Conservation (phyloP, 768 basidiomycete species). For the Suillus occidentalis region DNA sequence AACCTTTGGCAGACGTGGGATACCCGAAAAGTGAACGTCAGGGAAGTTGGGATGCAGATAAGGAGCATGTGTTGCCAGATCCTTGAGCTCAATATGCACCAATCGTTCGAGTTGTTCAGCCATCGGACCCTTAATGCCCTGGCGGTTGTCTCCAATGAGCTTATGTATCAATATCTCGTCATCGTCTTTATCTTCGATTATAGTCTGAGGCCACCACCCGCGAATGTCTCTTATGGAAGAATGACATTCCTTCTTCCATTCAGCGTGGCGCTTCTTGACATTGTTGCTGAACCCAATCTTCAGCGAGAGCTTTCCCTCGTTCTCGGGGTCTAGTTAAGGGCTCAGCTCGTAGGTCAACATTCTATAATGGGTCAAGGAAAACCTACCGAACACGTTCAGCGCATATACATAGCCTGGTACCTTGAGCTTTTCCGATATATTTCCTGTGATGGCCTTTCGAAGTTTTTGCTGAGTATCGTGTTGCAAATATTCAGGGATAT, state of each 20-base stretch:
- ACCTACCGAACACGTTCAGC: constrained; percentile 49
- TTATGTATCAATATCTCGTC: constrained; percentile 40
- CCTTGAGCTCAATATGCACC: constrained; percentile 77
- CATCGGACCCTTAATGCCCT: constrained; percentile 60
- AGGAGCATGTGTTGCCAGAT: constrained; percentile 54
- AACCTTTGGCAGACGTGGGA: constrained; percentile 15
- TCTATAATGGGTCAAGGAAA: constrained; percentile 10
- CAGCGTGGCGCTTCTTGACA: constrained; percentile 66
- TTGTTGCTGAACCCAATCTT: constrained; percentile 81
- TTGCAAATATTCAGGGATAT: constrained; percentile 67
- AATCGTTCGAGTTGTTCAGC: constrained; percentile 77
- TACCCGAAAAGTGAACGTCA: constrained; percentile 32
- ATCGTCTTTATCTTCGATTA: constrained; percentile 37
- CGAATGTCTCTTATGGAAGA: constrained; percentile 72
- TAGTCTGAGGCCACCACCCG: constrained; percentile 69
- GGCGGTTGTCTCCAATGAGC: constrained; percentile 61
- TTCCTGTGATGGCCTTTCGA: constrained; percentile 52
- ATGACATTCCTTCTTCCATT: constrained; percentile 80
- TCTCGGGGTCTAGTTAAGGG: constrained; percentile 26
- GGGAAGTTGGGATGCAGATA: constrained; percentile 60
- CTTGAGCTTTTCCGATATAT: constrained; percentile 61
- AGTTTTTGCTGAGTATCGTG: constrained; percentile 57
- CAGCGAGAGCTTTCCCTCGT: constrained; percentile 49
- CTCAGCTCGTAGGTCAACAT: background rate
- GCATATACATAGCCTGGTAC: constrained; percentile 81